Conservation (phyloP, 345 rosid species). For the Streptanthus diversifolius region DNA sequence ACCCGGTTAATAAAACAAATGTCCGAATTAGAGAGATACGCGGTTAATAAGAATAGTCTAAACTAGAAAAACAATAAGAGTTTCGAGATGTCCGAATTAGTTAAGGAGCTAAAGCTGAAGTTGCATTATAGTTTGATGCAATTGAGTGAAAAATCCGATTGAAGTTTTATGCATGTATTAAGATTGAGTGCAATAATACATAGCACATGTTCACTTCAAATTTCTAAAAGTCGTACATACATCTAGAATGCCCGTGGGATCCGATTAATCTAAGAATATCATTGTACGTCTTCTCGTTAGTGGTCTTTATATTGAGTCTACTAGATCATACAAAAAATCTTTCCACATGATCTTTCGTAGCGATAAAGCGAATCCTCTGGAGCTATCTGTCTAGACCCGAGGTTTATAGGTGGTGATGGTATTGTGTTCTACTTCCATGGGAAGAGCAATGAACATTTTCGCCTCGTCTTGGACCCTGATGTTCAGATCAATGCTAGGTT, state of each 20-base stretch:
- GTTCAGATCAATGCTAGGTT: constrained; percentile 46
- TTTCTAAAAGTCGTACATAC: neutral
- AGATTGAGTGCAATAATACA: neutral
- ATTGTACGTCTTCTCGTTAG: neutral
- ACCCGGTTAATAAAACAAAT: neutral
- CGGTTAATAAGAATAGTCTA: neutral
- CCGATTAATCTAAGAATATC: neutral
- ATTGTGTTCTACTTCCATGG: constrained; percentile 53
- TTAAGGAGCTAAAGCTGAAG: neutral
- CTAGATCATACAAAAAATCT: too few species aligned
- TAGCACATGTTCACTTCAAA: neutral
- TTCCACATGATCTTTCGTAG: neutral
- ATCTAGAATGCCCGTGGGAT: neutral
- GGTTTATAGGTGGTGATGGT: constrained; percentile 53
- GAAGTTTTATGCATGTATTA: neutral
- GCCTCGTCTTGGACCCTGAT: constrained; percentile 41
- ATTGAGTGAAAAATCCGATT: neutral
- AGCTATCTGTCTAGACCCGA: constrained; percentile 29
- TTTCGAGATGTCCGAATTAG: neutral
- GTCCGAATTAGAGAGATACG: neutral
- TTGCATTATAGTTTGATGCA: constrained; percentile 5
- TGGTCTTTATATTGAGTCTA: neutral
- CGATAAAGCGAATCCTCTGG: neutral
- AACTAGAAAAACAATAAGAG: neutral
- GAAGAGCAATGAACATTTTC: constrained; percentile 43